A percentile compares a stretch with the other conserved stretches of the same genome.
phyloP scores from a whole-genome alignment of 2,329 filamentous ascomycete species.

The Penicillium sp. region DNA sequence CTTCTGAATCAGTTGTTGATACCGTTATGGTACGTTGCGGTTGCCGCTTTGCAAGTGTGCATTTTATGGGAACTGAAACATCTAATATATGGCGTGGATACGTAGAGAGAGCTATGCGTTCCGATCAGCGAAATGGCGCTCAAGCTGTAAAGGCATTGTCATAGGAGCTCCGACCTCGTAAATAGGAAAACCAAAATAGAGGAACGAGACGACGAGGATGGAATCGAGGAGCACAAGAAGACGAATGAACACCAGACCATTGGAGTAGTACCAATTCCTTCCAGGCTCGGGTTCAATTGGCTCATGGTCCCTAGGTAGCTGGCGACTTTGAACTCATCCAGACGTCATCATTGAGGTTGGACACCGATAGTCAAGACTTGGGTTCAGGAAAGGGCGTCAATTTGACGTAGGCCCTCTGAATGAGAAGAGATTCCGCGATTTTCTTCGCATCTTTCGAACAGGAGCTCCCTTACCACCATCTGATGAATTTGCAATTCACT shows the following conservation, averaged over 20 bases:
- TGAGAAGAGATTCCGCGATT: not conserved
- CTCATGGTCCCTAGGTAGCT: no score
- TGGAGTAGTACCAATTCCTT: no score
- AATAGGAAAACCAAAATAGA: no score
- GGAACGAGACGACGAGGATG: no score
- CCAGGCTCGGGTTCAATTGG: no score
- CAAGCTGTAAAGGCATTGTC: conserved; percentile 26
- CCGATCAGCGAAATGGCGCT: conserved; percentile 49
- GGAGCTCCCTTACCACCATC: not conserved
- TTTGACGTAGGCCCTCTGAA: not conserved
- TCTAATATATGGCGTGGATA: conserved; percentile 55
- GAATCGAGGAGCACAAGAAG: no score
- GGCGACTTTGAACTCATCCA: conserved; percentile 3
- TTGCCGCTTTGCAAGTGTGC: conserved; percentile 40
- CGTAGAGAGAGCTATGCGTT: conserved; percentile 57
- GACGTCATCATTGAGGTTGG: conserved; percentile 15
- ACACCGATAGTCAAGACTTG: not conserved
- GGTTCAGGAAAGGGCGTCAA: not conserved
- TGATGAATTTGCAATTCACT: not conserved
- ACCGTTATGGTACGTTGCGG: no score
- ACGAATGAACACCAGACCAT: no score
- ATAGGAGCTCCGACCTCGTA: no score
- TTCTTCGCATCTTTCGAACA: no score
- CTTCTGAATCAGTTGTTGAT: no score
- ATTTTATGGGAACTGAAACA: conserved; percentile 57